phyloP scores from a whole-genome alignment of 2,329 filamentous ascomycete species.

The Nemania sp. region DNA sequence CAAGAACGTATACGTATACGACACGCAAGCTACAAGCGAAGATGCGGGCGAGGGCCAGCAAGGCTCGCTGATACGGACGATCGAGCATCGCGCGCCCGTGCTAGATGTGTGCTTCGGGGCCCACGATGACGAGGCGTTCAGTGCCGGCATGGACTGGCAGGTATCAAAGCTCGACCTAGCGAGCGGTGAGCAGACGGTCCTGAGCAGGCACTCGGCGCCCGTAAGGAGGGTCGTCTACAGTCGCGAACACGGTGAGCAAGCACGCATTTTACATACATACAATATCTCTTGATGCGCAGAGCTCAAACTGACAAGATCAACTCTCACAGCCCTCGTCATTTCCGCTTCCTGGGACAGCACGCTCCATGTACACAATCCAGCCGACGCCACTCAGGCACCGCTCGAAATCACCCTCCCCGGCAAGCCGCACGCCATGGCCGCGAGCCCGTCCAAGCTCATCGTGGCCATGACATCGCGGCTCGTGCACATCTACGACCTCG shows the following conservation, averaged over 20 bases:
- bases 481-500: conserved; percentile 93
- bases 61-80: conserved; percentile 70
- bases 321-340: conserved; percentile 66
- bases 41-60: conserved; percentile 43
- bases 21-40: conserved; percentile 56
- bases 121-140: conserved; percentile 81
- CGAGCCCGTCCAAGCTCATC: conserved; percentile 78
- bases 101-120: conserved; percentile 90
- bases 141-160: conserved; percentile 82
- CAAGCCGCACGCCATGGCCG: conserved; percentile 86
- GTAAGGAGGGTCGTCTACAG: conserved; percentile 86
- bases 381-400: conserved; percentile 54
- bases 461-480: conserved; percentile 93
- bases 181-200: conserved; percentile 70
- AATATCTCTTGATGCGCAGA: background rate
- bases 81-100: conserved; percentile 81
- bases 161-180: conserved; percentile 76
- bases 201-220: conserved; percentile 78
- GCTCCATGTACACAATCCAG: conserved; percentile 78
- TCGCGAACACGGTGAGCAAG: conserved; percentile 64
- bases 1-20: conserved; percentile 87
- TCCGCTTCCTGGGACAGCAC: conserved; percentile 94
- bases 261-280: background rate
- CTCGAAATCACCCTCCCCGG: conserved; percentile 72
- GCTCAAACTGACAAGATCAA: conserved; percentile 13